These are phyloP conservation scores for Syncephalastrum monosporum DNA, from an alignment of 371 early-diverging fungal species.

Conservation along the genomic window DNA sequence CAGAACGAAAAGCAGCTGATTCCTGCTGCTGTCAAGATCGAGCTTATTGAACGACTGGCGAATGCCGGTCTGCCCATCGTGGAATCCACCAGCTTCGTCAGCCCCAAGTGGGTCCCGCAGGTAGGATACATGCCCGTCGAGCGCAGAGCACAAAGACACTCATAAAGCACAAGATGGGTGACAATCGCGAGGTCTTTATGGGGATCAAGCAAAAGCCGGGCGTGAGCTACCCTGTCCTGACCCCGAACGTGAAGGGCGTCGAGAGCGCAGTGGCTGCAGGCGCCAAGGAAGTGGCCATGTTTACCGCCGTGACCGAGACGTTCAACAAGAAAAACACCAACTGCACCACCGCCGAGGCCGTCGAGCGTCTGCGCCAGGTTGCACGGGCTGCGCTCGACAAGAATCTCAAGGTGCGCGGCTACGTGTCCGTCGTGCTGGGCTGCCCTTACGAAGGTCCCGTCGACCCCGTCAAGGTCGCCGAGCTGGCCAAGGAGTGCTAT, in stretches of 20 bases:
- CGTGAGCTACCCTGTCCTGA: conserved; percentile 87
- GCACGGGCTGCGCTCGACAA: conserved; percentile 64
- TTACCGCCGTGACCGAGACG: conserved; percentile 88
- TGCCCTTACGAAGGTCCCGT: conserved; percentile 94
- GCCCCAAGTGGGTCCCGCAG: conserved; percentile 98
- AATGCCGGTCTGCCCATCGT: conserved; percentile 84
- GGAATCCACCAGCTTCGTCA: conserved; percentile 95
- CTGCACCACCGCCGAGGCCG: conserved; percentile 84
- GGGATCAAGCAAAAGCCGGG: conserved; percentile 59
- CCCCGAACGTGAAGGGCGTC: conserved; percentile 91
- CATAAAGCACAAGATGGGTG: conserved; percentile 66
- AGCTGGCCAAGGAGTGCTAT: conserved; percentile 69
- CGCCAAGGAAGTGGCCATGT: conserved; percentile 89
- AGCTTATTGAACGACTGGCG: conserved; percentile 80
- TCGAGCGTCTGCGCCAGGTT: conserved; percentile 74
- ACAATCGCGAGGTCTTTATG: conserved; percentile 75
- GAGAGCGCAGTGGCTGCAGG: conserved; percentile 79
- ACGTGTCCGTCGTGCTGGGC: conserved; percentile 90
- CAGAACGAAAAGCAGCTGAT: conserved; percentile 93
- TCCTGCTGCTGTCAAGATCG: conserved; percentile 78
- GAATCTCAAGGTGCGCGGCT: conserved; percentile 82
- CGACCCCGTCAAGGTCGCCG: conserved; percentile 69
- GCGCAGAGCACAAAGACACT: background rate
- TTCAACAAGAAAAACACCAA: conserved; percentile 93
- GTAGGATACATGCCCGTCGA: conserved; percentile 28